Percentiles rank a stretch among this genome's conserved stretches.
Evolutionary conservation across 805 yeast genomes (phyloP).

Genomic region (Barnettozyma vustinii): DNA sequence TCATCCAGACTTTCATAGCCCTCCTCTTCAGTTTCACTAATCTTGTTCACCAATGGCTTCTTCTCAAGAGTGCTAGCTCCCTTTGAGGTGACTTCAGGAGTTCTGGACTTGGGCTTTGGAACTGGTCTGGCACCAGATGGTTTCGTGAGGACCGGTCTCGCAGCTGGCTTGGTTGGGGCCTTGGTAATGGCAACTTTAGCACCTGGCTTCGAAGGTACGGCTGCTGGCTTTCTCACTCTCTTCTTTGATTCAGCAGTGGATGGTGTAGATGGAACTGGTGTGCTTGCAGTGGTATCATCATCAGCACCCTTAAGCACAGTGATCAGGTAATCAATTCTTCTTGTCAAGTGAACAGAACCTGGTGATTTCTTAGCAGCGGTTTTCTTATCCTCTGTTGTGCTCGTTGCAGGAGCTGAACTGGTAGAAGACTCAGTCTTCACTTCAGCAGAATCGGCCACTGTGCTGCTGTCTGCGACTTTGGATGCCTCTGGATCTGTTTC

Average conservation of each 20-base stretch:
- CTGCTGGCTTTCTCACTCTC: slow-evolving; percentile 24
- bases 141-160: slow-evolving; percentile 6
- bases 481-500: neutral
- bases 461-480: slow-evolving; percentile 4
- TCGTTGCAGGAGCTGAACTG: neutral
- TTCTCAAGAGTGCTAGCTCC: slow-evolving; percentile 5
- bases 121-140: slow-evolving; percentile 13
- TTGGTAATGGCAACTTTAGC: slow-evolving; percentile 7
- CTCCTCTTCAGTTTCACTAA: slow-evolving; percentile 24
- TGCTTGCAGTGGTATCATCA: slow-evolving; percentile 25
- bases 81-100: slow-evolving; percentile 24
- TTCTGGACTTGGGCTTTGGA: slow-evolving; percentile 14
- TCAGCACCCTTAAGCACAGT: slow-evolving; percentile 60
- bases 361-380: slow-evolving; percentile 63
- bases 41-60: slow-evolving; percentile 1
- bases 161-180: slow-evolving; percentile 8
- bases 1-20: slow-evolving; percentile 83
- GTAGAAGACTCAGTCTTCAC: slow-evolving; percentile 3
- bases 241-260: slow-evolving; percentile 24
- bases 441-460: slow-evolving; percentile 10
- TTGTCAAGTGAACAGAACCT: slow-evolving; percentile 84
- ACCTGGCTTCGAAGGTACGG: slow-evolving; percentile 17
- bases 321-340: slow-evolving; percentile 86
- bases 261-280: slow-evolving; percentile 28
- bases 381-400: slow-evolving; percentile 13